Percentiles rank a stretch among this genome's conserved stretches.
phyloP scores from a whole-genome alignment of 306 rosid species.

The Purshia tridentata region DNA sequence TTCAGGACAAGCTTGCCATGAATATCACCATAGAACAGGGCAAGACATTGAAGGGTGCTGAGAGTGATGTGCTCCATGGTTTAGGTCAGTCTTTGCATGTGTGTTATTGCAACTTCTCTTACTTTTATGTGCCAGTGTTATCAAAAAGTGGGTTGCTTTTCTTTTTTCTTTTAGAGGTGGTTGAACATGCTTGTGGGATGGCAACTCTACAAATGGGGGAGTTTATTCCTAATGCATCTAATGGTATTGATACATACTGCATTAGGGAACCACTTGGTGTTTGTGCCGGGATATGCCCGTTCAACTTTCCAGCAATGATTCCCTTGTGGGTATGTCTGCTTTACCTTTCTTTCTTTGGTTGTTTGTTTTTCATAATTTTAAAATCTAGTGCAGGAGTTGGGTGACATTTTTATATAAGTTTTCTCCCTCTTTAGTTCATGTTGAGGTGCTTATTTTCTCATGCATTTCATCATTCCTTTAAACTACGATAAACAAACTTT shows the following conservation, averaged over 20 bases:
- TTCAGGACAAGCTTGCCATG: conserved; percentile 63
- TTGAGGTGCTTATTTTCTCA: not conserved
- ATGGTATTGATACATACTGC: conserved; percentile 67
- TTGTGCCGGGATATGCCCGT: conserved; percentile 80
- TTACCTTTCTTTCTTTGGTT: conserved; percentile 2
- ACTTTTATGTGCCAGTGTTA: conserved; percentile 11
- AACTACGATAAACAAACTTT: not conserved
- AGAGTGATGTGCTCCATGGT: conserved; percentile 63
- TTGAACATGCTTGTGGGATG: conserved; percentile 73
- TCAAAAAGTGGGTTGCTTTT: conserved; percentile 13
- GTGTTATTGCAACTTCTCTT: conserved; percentile 17
- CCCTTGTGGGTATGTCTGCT: conserved; percentile 68
- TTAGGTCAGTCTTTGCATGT: conserved; percentile 53
- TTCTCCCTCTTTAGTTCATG: conserved; percentile 6
- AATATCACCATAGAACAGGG: conserved; percentile 65
- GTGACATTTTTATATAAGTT: not conserved
- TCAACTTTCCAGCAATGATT: conserved; percentile 56
- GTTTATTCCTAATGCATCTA: conserved; percentile 57
- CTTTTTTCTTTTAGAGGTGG: conserved; percentile 51
- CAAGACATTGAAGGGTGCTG: conserved; percentile 58
- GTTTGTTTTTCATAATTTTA: conserved; percentile 1
- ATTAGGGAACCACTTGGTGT: conserved; percentile 83
- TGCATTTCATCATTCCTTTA: not conserved
- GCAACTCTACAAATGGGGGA: conserved; percentile 69
- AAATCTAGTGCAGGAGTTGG: not conserved